Base-by-base conservation (phyloP, 176 grass and related monocot genomes). In the Phoenix roebelenii region DNA sequence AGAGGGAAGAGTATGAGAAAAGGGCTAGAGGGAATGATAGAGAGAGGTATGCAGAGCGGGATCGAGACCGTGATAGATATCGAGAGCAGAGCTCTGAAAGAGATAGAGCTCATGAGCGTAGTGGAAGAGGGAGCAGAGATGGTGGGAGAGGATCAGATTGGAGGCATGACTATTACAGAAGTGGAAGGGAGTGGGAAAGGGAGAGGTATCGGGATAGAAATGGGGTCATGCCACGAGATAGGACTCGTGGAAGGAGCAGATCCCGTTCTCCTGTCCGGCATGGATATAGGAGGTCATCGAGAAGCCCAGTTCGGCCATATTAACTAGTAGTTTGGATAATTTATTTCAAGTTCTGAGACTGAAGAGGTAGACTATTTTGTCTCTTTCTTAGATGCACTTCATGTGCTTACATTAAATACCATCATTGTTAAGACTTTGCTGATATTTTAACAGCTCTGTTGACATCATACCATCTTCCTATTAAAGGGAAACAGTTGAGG, bases 361-460 rank as follows among this genome's bases (percentile, higher is more conserved):
- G 51, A 87, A 87, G 80, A 90, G 91, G 91, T 96, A 96, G 83
- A 79, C 75, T 61, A 79, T 87, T 69, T 71, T 68, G 79, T 49
- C 64, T 73, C 55, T 79, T 78, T 79, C 77, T 74, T 70, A 74
- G 70, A 60, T 76, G 72, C 65, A 82, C 57, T 57, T 58, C 52
- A 80, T 74, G 82, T 75, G 75, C 80, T 86, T 71, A 70, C 76
- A 77, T 83, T 71, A 73, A 82, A 72, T 65, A 76, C 50, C 55
- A 25, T 67, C 51, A 63, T 75, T 64, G 79, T 90, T 76, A 65
- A 82, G 70, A 71, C 48, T 83, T 22, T 90, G 29, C 84, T 52
- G 65, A 61, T 96, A 53, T 78, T 84, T 70, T 82, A 89, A 77
- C 91, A 96, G 86, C 80, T 74, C 55, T 82, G 77, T 90, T 84